Percentiles rank a stretch among this genome's conserved stretches.
Conservation (phyloP, 2,329 filamentous ascomycete species). For the Catunica adiposa region DNA sequence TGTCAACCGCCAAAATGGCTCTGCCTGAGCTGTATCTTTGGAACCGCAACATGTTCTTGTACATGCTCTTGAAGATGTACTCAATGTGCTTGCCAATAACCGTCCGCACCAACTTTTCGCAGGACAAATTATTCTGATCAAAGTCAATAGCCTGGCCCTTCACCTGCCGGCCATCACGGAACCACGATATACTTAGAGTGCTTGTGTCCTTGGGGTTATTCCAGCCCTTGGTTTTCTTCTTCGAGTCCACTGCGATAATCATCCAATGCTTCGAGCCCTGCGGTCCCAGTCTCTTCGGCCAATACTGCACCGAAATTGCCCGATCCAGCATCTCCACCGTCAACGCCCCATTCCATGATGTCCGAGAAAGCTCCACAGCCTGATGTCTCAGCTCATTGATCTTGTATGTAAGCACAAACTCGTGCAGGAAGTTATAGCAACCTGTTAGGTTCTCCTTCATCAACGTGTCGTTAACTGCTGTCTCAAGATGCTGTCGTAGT, state of each 20-base stretch:
- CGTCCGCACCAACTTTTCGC: conserved; percentile 55
- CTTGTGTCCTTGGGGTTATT: conserved; percentile 32
- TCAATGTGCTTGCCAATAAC: conserved; percentile 62
- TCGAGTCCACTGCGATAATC: conserved; percentile 65
- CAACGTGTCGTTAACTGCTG: conserved; percentile 54
- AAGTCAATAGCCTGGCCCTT: conserved; percentile 50
- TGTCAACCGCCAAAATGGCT: conserved; percentile 39
- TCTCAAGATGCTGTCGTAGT: conserved; percentile 51
- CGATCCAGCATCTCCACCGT: conserved; percentile 66
- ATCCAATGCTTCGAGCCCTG: conserved; percentile 71
- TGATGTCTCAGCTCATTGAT: conserved; percentile 69
- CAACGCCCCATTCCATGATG: conserved; percentile 63
- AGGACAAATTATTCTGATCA: conserved; percentile 49
- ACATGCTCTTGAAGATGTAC: conserved; percentile 51
- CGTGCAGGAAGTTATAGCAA: conserved; percentile 76
- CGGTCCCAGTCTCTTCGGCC: conserved; percentile 41
- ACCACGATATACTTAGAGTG: conserved; percentile 56
- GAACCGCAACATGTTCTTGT: conserved; percentile 40
- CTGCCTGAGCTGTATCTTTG: conserved; percentile 45
- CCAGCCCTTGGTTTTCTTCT: conserved; percentile 29
- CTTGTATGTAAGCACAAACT: conserved; percentile 78
- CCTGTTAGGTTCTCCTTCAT: conserved; percentile 54
- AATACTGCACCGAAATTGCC: conserved; percentile 79
- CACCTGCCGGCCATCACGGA: conserved; percentile 64
- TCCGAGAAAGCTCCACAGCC: conserved; percentile 49